These are phyloP conservation scores for Blastobotrys mokoenaii DNA, from an alignment of 805 yeast species.

Conservation along the genomic window DNA sequence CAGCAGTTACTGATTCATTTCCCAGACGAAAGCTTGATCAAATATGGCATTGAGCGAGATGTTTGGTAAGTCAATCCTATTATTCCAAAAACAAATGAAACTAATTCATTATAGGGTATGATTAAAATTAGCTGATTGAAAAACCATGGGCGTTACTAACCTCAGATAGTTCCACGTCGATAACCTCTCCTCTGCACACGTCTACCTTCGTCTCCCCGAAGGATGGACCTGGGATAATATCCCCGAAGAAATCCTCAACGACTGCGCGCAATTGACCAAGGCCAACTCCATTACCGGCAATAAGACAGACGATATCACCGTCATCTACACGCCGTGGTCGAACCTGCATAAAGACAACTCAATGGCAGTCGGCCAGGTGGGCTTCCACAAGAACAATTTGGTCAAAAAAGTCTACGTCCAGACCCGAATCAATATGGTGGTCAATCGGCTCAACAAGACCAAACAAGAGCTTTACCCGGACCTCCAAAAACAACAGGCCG, in stretches of 20 bases:
- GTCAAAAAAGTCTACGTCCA: slow-evolving; percentile 47
- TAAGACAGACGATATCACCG: slow-evolving; percentile 55
- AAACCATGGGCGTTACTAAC: neutral
- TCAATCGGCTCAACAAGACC: slow-evolving; percentile 60
- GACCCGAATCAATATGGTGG: slow-evolving; percentile 47
- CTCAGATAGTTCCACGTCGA: slow-evolving; percentile 55
- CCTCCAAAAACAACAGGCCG: slow-evolving; percentile 33
- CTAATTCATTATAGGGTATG: neutral
- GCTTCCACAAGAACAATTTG: slow-evolving; percentile 51
- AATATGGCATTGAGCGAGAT: slow-evolving; percentile 56
- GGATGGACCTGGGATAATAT: slow-evolving; percentile 40
- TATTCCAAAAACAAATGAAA: slow-evolving; percentile 1
- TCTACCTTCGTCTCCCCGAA: slow-evolving; percentile 52
- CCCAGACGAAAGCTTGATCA: slow-evolving; percentile 47
- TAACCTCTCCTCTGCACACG: slow-evolving; percentile 67
- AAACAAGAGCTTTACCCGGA: slow-evolving; percentile 47
- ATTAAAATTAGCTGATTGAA: neutral
- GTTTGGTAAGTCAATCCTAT: slow-evolving; percentile 39
- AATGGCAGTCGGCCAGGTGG: slow-evolving; percentile 75
- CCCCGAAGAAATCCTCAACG: slow-evolving; percentile 44
- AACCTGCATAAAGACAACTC: slow-evolving; percentile 58
- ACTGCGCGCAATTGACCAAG: slow-evolving; percentile 64
- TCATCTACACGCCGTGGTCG: slow-evolving; percentile 67
- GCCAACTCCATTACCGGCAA: slow-evolving; percentile 72
- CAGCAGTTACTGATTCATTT: slow-evolving; percentile 7